Base-by-base conservation (phyloP, 306 rosid genomes). In the Lablab purpureus region DNA sequence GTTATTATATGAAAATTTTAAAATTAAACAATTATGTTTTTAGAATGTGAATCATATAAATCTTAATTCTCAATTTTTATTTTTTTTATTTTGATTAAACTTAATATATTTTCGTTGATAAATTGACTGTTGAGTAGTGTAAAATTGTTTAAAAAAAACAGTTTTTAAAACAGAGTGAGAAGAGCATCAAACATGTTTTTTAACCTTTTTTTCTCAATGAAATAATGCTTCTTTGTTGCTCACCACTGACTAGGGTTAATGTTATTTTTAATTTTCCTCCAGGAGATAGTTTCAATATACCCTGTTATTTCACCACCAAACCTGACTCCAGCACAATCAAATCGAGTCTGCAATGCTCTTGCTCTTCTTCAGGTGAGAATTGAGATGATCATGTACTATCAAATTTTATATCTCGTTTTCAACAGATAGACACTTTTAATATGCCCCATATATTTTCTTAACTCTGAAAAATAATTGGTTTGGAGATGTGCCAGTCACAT, bases 321-420 rank as follows among this genome's bases (percentile, higher is more conserved):
- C 80, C 90, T 94, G 51, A 84, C 93, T 51, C 85, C 85, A 15
- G 87, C 81, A 9, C 98, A 94, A 72, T 94, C 98, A 18, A 92
- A 87, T 81, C 89, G 97, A 80, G 94, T 89, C 54, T 94, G 98
- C 89, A 94, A 94, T 77, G 94, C 94, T 12, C 94, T 94, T 74
- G 94, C 97, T 3, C 91, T 94, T 83, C 97, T 94, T 75, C 97
- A 94, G 97, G 98, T 92, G 34, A 78, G 51, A 67, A 67, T 37
- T 40, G 30, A 18, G 68, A 78, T 77, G 22, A 63, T 70, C 66
- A 37, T 65, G 18, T 23, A 4, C 46, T 19, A 6, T 17, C 25
- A 58, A 51, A 2, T 55, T 72, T 65, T 64, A 23, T 62, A 66
- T 18, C 12, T 40, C 22, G 14, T 27, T 5, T 55, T 37, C 45